Evolutionary conservation across 768 basidiomycete genomes (phyloP).

Genomic region (Hericium alpestre): DNA sequence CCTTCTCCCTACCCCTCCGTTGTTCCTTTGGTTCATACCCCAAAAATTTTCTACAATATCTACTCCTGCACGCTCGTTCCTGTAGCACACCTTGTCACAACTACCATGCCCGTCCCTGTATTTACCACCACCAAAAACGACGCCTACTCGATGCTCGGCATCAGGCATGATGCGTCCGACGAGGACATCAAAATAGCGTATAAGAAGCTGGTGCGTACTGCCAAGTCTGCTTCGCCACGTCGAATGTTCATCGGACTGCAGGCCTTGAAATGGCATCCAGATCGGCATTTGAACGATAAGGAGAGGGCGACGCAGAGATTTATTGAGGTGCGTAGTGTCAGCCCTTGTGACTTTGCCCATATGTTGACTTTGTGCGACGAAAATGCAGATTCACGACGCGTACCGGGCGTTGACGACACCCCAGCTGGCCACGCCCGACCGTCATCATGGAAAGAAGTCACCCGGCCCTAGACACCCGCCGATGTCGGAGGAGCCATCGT

Average conservation of each 20-base stretch:
- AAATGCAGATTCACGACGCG: not conserved
- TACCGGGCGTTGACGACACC: not conserved
- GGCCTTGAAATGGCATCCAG: conserved; percentile 63
- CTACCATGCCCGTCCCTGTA: not conserved
- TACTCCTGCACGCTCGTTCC: not conserved
- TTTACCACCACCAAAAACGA: conserved; percentile 3
- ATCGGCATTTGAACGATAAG: conserved; percentile 44
- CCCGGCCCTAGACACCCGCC: not conserved
- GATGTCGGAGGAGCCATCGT: not conserved
- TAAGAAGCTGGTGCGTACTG: conserved; percentile 42
- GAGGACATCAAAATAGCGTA: conserved; percentile 52
- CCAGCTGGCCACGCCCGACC: not conserved
- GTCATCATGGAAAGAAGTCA: not conserved
- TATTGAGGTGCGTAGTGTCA: conserved; percentile 37
- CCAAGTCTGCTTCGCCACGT: conserved; percentile 4
- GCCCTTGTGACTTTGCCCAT: not conserved
- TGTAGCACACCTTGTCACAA: not conserved
- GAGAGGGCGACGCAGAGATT: conserved; percentile 45
- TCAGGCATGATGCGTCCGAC: conserved; percentile 33
- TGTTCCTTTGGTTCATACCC: not conserved
- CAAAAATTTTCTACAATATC: not conserved
- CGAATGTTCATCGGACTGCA: conserved; percentile 7
- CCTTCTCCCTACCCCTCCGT: not conserved
- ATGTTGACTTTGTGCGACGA: not conserved
- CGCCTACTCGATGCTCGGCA: conserved; percentile 30